Conservation (phyloP, 2,329 filamentous ascomycete genomes). For the Plectosphaerella sp. region DNA sequence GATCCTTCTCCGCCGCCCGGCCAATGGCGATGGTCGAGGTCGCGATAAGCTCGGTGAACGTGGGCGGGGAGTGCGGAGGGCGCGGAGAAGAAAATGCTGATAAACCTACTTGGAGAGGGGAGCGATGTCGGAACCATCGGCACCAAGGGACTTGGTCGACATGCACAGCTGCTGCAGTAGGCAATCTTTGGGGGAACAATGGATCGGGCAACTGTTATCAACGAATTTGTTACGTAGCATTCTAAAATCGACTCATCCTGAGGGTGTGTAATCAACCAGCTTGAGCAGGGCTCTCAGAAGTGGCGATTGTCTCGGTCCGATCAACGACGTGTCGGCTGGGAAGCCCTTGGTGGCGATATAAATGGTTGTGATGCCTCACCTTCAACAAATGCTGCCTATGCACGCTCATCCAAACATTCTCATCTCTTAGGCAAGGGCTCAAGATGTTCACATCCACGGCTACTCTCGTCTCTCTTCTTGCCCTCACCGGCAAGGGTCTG, state of each 20-base stretch:
- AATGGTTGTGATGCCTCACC: not conserved
- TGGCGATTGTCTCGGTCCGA: not conserved
- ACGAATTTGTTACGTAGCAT: too few species aligned
- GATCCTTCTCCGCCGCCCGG: not conserved
- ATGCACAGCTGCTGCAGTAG: too few species aligned
- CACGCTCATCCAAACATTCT: not conserved
- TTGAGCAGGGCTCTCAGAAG: too few species aligned
- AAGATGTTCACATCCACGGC: slow-evolving; percentile 2
- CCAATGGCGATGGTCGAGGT: not conserved
- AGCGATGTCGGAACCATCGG: not conserved
- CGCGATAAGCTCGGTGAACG: not conserved
- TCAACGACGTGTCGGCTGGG: too few species aligned
- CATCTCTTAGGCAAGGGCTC: not conserved
- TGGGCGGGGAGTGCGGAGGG: not conserved
- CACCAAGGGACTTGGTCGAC: too few species aligned
- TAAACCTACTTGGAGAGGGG: too few species aligned
- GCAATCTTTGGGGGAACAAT: too few species aligned
- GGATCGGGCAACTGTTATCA: too few species aligned
- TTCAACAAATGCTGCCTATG: not conserved
- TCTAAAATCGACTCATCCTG: too few species aligned
- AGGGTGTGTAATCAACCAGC: too few species aligned
- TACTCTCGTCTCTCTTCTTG: slow-evolving; percentile 1
- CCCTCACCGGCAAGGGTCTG: not conserved
- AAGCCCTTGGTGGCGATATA: not conserved
- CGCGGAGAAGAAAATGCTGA: too few species aligned